Conservation (phyloP, 768 basidiomycete species). For the Leccinum disarticulatum region DNA sequence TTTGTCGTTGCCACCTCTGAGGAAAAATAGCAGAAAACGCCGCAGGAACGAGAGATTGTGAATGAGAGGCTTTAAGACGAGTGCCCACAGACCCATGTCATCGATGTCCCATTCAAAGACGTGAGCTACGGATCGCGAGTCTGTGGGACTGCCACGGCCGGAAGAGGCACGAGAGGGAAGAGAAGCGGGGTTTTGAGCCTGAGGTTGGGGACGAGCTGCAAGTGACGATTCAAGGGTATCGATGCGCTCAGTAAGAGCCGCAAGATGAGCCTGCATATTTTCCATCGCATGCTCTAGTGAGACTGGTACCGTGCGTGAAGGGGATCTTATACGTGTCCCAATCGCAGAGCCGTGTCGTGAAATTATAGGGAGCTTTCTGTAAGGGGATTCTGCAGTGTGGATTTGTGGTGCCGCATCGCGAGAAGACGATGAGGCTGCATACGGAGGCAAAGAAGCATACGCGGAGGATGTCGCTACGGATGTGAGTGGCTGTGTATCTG, state of each 20-base stretch:
- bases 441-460: constrained; percentile 38
- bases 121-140: constrained; percentile 25
- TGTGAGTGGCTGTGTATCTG: constrained; percentile 40
- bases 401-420: constrained; percentile 39
- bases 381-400: constrained; percentile 38
- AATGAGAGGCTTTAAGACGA: constrained; percentile 65
- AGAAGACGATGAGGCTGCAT: constrained; percentile 38
- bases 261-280: constrained; percentile 76
- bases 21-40: constrained; percentile 56
- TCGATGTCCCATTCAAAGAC: constrained; percentile 64
- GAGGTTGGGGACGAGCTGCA: constrained; percentile 28
- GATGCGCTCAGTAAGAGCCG: constrained; percentile 80
- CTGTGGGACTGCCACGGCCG: constrained; percentile 45
- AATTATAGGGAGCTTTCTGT: constrained; percentile 35
- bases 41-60: constrained; percentile 49
- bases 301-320: constrained; percentile 35
- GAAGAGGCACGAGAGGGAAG: constrained; percentile 40
- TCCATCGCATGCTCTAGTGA: constrained; percentile 74
- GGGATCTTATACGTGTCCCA: constrained; percentile 39
- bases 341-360: constrained; percentile 36
- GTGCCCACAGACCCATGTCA: constrained; percentile 82
- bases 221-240: constrained; percentile 59
- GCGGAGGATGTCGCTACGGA: constrained; percentile 39
- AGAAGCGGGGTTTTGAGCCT: constrained; percentile 41
- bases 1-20: constrained; percentile 50